A percentile compares a stretch with the other conserved stretches of the same genome.
phyloP scores from a whole-genome alignment of 352 stramenopile species.

The Thalassiosira pacifica region DNA sequence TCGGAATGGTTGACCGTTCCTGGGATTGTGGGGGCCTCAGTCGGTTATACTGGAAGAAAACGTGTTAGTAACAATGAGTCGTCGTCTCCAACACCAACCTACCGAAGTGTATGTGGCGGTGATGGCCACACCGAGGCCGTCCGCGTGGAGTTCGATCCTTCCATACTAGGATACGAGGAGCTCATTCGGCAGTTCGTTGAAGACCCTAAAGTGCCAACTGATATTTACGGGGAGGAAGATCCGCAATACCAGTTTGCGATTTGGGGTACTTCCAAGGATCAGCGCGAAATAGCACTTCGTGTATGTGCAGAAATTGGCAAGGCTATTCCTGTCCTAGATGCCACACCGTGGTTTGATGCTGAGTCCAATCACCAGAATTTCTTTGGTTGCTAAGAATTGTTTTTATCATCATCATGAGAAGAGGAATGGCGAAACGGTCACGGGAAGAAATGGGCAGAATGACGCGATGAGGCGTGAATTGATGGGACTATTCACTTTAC shows the following conservation, averaged over 20 bases:
- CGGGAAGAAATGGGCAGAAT: too few species aligned
- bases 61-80: not conserved
- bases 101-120: not conserved
- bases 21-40: not conserved
- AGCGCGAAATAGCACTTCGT: not conserved
- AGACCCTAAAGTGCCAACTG: not conserved
- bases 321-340: not conserved
- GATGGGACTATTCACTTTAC: too few species aligned
- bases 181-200: slow-evolving; percentile 1
- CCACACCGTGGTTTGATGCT: not conserved
- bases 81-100: not conserved
- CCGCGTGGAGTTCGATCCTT: not conserved
- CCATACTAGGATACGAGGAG: not conserved
- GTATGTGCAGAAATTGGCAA: not conserved
- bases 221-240: slow-evolving; percentile 20
- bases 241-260: slow-evolving; percentile 4
- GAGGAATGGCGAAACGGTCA: too few species aligned
- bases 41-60: not conserved
- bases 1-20: slow-evolving; percentile 7
- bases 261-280: not conserved
- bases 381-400: slow-evolving; percentile 2
- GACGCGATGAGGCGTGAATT: too few species aligned
- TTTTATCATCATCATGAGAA: too few species aligned
- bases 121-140: slow-evolving; percentile 10
- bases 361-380: slow-evolving; percentile 3